Conservation (phyloP, 306 rosid species). For the Dryas alaskensis region DNA sequence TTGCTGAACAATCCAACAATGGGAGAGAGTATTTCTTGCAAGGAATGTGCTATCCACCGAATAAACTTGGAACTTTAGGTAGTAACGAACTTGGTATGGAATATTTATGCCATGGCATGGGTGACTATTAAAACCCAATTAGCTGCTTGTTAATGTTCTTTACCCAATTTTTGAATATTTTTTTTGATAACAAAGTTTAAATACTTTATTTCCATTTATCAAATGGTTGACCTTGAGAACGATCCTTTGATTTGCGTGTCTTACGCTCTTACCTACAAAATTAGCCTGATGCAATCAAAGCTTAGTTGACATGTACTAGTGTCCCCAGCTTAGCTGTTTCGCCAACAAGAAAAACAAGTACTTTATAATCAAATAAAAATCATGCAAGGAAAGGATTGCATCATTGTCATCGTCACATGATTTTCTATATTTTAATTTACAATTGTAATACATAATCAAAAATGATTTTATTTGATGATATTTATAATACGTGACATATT, state of each 20-base stretch:
- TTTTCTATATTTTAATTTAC: not conserved
- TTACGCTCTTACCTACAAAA: not conserved
- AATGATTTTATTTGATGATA: not conserved
- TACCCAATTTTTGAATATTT: too few species aligned
- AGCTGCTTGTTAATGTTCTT: not conserved
- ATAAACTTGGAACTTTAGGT: not conserved
- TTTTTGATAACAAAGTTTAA: not conserved
- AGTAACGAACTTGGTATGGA: not conserved
- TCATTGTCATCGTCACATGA: too few species aligned
- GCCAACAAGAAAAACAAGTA: not conserved
- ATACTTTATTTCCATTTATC: not conserved
- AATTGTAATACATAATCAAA: not conserved
- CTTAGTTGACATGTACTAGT: not conserved
- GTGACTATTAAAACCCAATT: conserved; percentile 7
- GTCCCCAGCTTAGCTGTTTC: too few species aligned
- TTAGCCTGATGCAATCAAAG: not conserved
- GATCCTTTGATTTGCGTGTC: not conserved
- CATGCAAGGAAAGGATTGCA: too few species aligned
- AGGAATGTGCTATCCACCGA: not conserved
- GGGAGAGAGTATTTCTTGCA: too few species aligned
- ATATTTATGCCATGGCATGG: not conserved
- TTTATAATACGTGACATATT: too few species aligned
- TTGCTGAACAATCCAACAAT: too few species aligned
- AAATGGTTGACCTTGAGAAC: not conserved
- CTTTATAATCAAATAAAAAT: not conserved